These are phyloP conservation scores for Phaeoacremonium minimum DNA, from an alignment of 2,329 filamentous ascomycete genomes.

Conservation along the genomic window DNA sequence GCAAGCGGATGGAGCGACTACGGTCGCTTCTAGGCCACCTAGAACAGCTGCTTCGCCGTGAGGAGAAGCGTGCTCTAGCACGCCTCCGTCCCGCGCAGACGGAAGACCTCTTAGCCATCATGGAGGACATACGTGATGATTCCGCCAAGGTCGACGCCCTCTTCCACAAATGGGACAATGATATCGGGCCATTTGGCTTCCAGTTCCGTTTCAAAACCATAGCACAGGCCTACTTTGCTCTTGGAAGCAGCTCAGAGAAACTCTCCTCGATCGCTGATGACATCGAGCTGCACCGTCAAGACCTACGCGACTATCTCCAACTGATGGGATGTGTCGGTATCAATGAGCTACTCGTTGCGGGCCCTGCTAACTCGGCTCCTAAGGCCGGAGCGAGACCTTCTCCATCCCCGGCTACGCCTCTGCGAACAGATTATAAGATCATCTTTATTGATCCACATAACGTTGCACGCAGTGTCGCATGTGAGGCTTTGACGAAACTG, in stretches of 20 bases:
- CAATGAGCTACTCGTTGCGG: not conserved
- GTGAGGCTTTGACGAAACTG: conserved; percentile 14
- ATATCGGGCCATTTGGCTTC: conserved; percentile 12
- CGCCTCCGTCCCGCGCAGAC: conserved; percentile 10
- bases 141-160: conserved; percentile 13
- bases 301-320: conserved; percentile 10
- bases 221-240: conserved; percentile 14
- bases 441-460: conserved; percentile 22
- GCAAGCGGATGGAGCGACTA: conserved; percentile 14
- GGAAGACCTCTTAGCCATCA: conserved; percentile 12
- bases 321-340: conserved; percentile 11
- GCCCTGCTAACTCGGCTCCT: not conserved
- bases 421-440: conserved; percentile 13
- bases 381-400: conserved; percentile 1
- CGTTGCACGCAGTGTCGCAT: conserved; percentile 14
- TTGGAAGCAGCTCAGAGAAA: conserved; percentile 16
- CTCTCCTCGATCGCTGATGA: conserved; percentile 13
- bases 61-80: conserved; percentile 3
- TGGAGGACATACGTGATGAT: conserved; percentile 13
- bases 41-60: conserved; percentile 9
- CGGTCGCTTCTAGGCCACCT: conserved; percentile 12
- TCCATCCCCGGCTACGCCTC: conserved; percentile 7
- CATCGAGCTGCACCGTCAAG: conserved; percentile 11
- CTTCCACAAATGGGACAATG: conserved; percentile 17
- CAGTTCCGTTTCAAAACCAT: conserved; percentile 14